Base-by-base conservation (phyloP, 257 asterid genomes). In the Ilex aquifolium region DNA sequence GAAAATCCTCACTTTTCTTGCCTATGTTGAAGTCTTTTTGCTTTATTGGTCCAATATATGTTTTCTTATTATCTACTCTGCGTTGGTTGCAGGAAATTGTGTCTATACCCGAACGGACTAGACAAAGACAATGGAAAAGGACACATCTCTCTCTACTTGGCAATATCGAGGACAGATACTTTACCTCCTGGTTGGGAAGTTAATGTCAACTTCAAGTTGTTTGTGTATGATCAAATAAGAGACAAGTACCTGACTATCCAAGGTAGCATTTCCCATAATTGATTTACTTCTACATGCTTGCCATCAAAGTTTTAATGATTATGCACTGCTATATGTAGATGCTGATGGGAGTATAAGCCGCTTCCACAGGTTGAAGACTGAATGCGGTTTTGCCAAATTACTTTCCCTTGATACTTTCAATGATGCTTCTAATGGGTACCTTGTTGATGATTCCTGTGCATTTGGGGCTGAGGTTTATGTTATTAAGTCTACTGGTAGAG, bases 161-260 rank as follows among this genome's bases (percentile, higher is more conserved):
- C 31, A 10, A 65, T 65, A 32, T 17, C 44, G 8, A 59, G 65
- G 13, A 61, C 69, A 0, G 12, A 44, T 1, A n/a, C 6, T 14
- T 39, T 73, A n/a, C 51, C 70, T 63, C 59, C 21, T 13, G 46
- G 63, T 11, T 66, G 66, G 72, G 73, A 66, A 21, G 55, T 62
- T 10, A 29, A 56, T n/a, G 69, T 8, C 0, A 58, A 17, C 10
- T 42, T 51, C 40, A 67, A 52, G 15, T 16, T 67, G 31, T 44
- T 68, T 5, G 31, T 73, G 5, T 32, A 12, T 17, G 62, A 67
- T 12, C 67, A 73, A 4, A 17, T 7, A 2, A 31, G 40, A 2
- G 63, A 73, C 60, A 54, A 67, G 39, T 67, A 61, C 50, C 68
- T 57, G 30, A 44, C 30, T 7, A 10, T 67, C 13, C 62, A 59